Evolutionary conservation across 768 basidiomycete species (phyloP), one percentile per base, ranked within the genome.

Genomic region (Trametes sanguinea): DNA sequence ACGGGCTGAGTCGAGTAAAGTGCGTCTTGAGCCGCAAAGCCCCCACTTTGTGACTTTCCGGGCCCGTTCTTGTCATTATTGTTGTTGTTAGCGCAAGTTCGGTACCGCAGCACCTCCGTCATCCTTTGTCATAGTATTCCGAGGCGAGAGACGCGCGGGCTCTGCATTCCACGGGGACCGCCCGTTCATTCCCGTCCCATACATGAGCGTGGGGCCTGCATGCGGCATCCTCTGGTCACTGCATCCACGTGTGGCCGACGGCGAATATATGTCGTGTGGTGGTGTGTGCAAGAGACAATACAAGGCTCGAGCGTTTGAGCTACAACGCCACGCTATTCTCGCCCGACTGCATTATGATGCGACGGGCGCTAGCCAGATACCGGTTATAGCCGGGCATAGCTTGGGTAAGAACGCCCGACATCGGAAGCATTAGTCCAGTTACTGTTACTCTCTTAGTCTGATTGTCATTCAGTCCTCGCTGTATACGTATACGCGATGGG

Each of bases 61-160:
- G 30, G 52, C 11, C 29, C 60, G 35, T 11, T 37, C 6, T 6
- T 37, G 35, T 37, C 2, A 22, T 1, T 22, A 42, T 32, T 46
- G 51, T 60, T 60, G 59, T 60, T 48, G 45, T 6, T 6, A 30
- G 30, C 2, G 46, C 35, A 11, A 37, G 11, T 27, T 50, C 52
- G 60, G 46, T 54, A 14, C 60, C 60, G 46, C 46, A 54, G 60
- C 52, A 43, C 30, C 14, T n/a, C 35, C 27, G 35, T 29, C 40
- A 33, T 61, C 52, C 60, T 61, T 54, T 61, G 60, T 61, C 57
- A 59, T 43, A 29, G 43, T 48, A 13, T 5, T n/a, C 42, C n/a
- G 13, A 43, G 10, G 7, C 60, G 52, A 45, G 53, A 42, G 35
- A n/a, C 9, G 37, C 33, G 33, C 10, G 37, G 17, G 40, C 29